Base-by-base conservation (phyloP, 139 green algal genomes). In the Tetraselmis striata region DNA sequence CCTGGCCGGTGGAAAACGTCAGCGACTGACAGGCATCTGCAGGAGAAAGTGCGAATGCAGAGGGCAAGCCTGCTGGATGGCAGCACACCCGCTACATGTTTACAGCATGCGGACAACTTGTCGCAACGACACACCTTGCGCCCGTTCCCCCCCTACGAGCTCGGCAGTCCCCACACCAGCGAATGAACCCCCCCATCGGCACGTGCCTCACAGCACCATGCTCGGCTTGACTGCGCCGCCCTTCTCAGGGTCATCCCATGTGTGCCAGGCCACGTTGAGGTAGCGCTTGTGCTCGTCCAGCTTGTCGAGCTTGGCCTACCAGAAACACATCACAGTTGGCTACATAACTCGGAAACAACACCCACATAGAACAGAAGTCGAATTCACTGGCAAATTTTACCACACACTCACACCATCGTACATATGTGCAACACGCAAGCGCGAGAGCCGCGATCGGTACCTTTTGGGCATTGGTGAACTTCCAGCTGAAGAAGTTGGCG, bases 191-290 rank as follows among this genome's bases (percentile, higher is more conserved):
- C n/a, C n/a, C n/a, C n/a, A n/a, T n/a, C n/a, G n/a, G n/a, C n/a
- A n/a, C n/a, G n/a, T n/a, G 45, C 45, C 45, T 67, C 45, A 67
- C 26, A 91, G 76, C 32, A 90, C 85, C 59, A 77, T 76, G 81
- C 80, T 86, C 25, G 89, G 87, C 83, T 91, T 92, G 32, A 82
- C 59, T 30, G 89, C 82, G 11, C 87, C 89, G 2, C 87, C 89
- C 77, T 90, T 87, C 81, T 90, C 84, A 11, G 79, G 76, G 81
- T 92, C 84, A 1, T 82, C 88, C 85, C 85, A 95, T 1, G 75
- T 23, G 83, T 93, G 89, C 86, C 91, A 92, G 23, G 67, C 30
- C 30, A 23, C 29, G 77, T 89, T 79, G 29, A 92, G 67, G 79
- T 89, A 88, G 27, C 86, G 83, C 75, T 84, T 86, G 77, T 84